Evolutionary conservation across 2,329 filamentous ascomycete genomes (phyloP).

Genomic region (Pseudogymnoascus sp.): DNA sequence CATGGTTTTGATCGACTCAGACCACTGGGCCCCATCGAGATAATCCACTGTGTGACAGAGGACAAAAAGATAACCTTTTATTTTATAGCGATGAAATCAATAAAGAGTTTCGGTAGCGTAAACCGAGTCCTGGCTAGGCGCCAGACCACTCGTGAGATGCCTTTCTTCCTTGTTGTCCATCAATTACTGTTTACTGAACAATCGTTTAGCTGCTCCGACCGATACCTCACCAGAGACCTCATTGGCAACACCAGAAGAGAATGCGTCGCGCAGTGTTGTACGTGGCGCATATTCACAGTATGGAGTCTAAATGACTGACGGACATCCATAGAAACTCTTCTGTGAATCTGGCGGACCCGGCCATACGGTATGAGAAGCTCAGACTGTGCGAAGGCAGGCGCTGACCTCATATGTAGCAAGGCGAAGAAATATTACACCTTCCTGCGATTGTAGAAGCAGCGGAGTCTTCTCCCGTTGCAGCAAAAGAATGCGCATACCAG

Average conservation of each 20-base stretch:
- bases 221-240: conserved; percentile 20
- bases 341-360: conserved; percentile 65
- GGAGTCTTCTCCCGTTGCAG: conserved; percentile 83
- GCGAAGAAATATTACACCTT: conserved; percentile 85
- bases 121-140: conserved; percentile 30
- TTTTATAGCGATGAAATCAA: conserved; percentile 25
- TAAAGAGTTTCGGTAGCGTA: conserved; percentile 27
- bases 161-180: conserved; percentile 14
- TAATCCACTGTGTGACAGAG: not conserved
- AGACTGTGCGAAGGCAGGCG: not conserved
- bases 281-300: conserved; percentile 24
- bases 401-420: conserved; percentile 37
- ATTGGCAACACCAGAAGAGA: conserved; percentile 59
- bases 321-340: conserved; percentile 57
- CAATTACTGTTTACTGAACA: conserved; percentile 3
- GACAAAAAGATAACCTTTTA: not conserved
- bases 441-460: conserved; percentile 90
- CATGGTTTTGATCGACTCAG: conserved; percentile 2
- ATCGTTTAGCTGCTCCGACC: not conserved
- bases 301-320: conserved; percentile 1
- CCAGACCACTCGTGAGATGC: conserved; percentile 12
- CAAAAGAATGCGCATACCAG: conserved; percentile 68
- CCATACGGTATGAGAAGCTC: conserved; percentile 38
- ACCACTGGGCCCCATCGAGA: not conserved
- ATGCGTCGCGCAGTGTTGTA: conserved; percentile 60